Conservation (phyloP, 306 rosid genomes). For the Trifolium repens region DNA sequence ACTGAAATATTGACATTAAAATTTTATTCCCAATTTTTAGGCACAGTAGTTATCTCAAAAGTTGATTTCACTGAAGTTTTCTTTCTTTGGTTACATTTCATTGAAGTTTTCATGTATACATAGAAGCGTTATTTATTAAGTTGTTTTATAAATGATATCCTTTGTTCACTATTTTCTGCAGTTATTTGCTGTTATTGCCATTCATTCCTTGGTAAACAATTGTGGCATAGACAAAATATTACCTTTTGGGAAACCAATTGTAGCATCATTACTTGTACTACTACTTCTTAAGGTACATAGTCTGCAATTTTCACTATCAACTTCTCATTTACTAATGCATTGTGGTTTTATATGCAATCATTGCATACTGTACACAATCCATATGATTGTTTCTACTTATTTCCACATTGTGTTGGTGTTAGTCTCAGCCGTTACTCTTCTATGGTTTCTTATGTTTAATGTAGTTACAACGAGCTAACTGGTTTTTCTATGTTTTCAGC, state of each 20-base stretch:
- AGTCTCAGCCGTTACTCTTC: conserved; percentile 3
- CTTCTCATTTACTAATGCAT: neutral
- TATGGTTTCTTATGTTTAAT: neutral
- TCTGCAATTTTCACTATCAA: conserved; percentile 1
- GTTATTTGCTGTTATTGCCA: neutral
- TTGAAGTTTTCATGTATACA: conserved; percentile 4
- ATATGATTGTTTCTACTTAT: neutral
- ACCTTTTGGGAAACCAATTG: neutral
- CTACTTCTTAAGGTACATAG: conserved; percentile 35
- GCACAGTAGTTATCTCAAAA: neutral
- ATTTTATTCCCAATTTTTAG: neutral
- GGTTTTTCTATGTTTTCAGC: conserved; percentile 35
- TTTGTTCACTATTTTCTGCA: conserved; percentile 6
- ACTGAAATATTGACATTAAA: neutral
- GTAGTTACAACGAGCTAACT: conserved; percentile 9
- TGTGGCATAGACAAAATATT: neutral
- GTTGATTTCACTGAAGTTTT: neutral
- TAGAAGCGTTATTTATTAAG: neutral
- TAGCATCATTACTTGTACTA: conserved; percentile 12
- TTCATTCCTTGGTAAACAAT: conserved; percentile 4
- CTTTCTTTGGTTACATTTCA: neutral
- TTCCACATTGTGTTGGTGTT: neutral
- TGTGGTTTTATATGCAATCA: conserved; percentile 3
- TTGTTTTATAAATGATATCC: neutral
- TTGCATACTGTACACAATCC: conserved; percentile 11